These are phyloP conservation scores for Gamsiella multidivaricata DNA, from an alignment of 192 early-diverging fungal species.

Conservation along the genomic window DNA sequence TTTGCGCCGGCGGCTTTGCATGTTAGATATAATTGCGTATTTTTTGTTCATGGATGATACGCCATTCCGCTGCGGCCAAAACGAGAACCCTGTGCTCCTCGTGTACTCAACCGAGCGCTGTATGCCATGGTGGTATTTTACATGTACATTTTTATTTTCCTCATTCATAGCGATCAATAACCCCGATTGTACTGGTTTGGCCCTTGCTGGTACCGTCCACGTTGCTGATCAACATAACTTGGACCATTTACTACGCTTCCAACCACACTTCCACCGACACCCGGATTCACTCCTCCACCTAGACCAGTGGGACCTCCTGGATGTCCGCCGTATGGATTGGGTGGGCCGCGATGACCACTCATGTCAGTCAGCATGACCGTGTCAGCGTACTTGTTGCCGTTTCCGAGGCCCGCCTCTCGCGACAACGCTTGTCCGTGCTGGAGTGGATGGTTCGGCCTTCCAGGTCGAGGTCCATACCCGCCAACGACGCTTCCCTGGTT, in stretches of 20 bases:
- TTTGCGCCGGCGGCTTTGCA: no score
- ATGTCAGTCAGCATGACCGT: constrained; percentile 52
- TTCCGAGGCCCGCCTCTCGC: constrained; percentile 31
- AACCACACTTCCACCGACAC: constrained; percentile 28
- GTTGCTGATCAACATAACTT: constrained; percentile 44
- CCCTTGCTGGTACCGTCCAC: constrained; percentile 32
- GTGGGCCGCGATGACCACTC: constrained; percentile 28
- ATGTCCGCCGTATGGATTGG: constrained; percentile 20
- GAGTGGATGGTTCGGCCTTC: constrained; percentile 31
- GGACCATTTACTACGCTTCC: constrained; percentile 25
- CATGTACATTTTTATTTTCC: constrained; percentile 9
- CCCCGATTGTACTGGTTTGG: constrained; percentile 8
- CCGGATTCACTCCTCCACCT: constrained; percentile 32
- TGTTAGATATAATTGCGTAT: no score
- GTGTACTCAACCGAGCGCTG: no score
- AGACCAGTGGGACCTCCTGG: constrained; percentile 28
- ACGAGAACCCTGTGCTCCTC: no score
- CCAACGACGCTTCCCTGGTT: constrained; percentile 50
- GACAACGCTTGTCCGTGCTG: constrained; percentile 34
- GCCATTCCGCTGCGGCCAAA: no score
- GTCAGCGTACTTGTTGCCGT: constrained; percentile 35
- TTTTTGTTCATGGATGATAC: no score
- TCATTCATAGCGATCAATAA: constrained; percentile 15
- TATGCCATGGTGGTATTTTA: no score
- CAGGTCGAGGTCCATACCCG: constrained; percentile 23